Base-by-base conservation (phyloP, 768 basidiomycete genomes). In the Boletus tylopilopsis region DNA sequence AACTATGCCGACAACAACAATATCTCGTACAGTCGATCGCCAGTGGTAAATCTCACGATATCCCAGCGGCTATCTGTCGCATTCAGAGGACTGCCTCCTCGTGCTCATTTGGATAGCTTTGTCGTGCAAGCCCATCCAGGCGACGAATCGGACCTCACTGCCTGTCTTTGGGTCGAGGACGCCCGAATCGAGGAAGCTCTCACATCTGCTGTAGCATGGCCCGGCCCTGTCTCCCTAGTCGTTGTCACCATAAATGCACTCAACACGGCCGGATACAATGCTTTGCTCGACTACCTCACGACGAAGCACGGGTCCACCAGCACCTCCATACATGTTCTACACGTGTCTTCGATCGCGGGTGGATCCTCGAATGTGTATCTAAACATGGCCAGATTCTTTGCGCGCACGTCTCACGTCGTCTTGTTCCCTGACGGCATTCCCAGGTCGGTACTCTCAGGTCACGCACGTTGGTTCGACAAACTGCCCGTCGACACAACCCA, bases 361-460 rank as follows among this genome's bases (percentile, higher is more conserved):
- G 62, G 49, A 11, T 69, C 70, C 59, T 73, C 78, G 13, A 85
- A 84, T 52, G 59, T 69, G 16, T 81, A 78, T 56, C 70, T 86
- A 21, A 86, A 86, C 60, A 61, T 86, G 27, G 84, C 83, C 2
- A 72, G 82, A n/a, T 64, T 84, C 42, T 78, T 84, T 59, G 72
- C 83, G 8, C 68, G 55, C 10, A 80, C 81, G 9, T 59, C 69
- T 1, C 62, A 61, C 34, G 73, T 79, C 16, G 63, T 81, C 41
- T 61, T 86, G 42, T 77, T 82, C 50, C 84, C 84, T 25, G 75
- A 67, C 61, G 72, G 59, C 49, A 73, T 44, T 66, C 70, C 45
- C 54, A 42, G 41, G 11, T 27, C 47, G 1, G 30, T 42, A 19
- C 59, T 19, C 42, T 63, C 47, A 38, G 60, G 49, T 55, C 64